Base-by-base conservation (phyloP, 1,139 yeast genomes). In the Pichia sp. region DNA sequence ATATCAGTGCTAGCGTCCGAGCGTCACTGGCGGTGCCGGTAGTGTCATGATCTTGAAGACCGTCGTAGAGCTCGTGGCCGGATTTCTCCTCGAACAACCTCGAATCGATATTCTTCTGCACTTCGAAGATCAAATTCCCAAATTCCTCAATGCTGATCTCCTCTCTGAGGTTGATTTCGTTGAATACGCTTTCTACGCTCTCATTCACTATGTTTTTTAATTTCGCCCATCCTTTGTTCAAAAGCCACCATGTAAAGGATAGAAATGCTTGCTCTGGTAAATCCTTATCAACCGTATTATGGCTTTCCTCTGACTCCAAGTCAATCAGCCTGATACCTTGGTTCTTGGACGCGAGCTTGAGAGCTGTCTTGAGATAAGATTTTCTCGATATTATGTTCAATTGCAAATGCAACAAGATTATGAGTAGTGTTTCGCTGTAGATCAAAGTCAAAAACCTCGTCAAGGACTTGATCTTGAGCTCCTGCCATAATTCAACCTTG, bases 221-320 rank as follows among this genome's bases (percentile, higher is more conserved):
- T 50, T 76, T 75, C 42, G 75, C 67, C 93, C 95, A 90, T 1
- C 98, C 98, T 61, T 84, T 81, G 69, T 93, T 90, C 56, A 93
- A 75, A 51, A 93, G 72, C 97, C 97, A 93, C 97, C 98, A 93
- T 62, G 92, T 84, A 60, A 90, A 80, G 1, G 96, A 87, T 57
- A 93, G 76, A 67, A 88, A 93, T 55, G 90, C 86, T 64, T 93
- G 92, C 67, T 90, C 96, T 51, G 85, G 80, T 43, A 77, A 71
- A 62, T 59, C 57, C 30, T 49, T 52, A 15, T 58, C 60, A 4
- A 79, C 80, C 72, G 72, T n/a, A 54, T 60, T 5, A 52, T 56
- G 11, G 13, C 52, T 55, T 5, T 59, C 61, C 29, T 56, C 54
- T 30, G 56, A 57, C 13, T 55, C 55, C 16, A 52, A 36, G 51